Conservation (phyloP, 75 land plant species). For the Pseudotsuga menziesii region DNA sequence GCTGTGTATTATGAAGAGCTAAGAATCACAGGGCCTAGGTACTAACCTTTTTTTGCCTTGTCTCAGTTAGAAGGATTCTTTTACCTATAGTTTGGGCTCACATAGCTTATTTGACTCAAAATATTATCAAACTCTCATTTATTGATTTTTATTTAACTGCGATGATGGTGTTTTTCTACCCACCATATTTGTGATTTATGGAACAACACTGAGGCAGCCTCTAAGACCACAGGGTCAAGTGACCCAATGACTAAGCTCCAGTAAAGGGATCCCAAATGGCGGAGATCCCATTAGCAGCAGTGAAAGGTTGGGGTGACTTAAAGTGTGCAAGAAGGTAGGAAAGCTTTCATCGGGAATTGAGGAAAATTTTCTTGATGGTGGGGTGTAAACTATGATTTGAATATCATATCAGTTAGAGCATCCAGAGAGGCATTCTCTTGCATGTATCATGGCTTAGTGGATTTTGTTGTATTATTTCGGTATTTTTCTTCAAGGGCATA, state of each 20-base stretch:
- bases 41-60: conserved; percentile 6
- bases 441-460: neutral
- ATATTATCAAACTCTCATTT: neutral
- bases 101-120: neutral
- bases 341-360: neutral
- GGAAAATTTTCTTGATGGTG: neutral
- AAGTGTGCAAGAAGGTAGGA: neutral
- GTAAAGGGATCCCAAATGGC: conserved; percentile 1
- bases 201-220: conserved; percentile 5
- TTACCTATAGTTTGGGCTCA: neutral
- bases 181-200: neutral
- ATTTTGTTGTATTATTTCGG: conserved; percentile 8
- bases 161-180: neutral
- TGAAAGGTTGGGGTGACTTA: neutral
- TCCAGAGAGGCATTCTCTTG: conserved; percentile 6
- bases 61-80: neutral
- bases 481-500: neutral
- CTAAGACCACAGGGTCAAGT: conserved; percentile 10
- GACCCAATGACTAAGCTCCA: conserved; percentile 1
- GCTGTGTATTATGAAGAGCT: conserved; percentile 71
- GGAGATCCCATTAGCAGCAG: neutral
- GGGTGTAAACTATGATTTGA: conserved; percentile 7
- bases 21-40: conserved; percentile 68
- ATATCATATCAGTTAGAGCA: conserved; percentile 2
- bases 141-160: neutral